phyloP scores from a whole-genome alignment of 2,329 filamentous ascomycete species.

The Helicocarpus griseus region DNA sequence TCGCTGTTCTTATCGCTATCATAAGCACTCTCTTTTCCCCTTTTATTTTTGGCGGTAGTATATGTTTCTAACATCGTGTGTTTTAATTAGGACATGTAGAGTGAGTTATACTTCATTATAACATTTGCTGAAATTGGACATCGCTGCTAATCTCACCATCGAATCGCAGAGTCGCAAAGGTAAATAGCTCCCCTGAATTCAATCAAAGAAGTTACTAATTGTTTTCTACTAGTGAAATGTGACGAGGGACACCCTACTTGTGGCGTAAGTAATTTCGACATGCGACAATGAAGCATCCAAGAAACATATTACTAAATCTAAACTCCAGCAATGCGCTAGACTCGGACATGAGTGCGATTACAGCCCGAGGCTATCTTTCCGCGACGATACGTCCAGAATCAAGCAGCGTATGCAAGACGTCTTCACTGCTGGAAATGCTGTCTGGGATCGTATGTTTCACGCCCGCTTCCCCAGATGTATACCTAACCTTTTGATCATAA shows the following conservation, averaged over 20 bases:
- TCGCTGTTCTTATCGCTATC: background rate
- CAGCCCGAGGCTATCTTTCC: constrained; percentile 45
- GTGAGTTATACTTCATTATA: constrained; percentile 21
- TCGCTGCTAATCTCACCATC: background rate
- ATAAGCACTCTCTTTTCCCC: background rate
- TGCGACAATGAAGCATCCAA: background rate
- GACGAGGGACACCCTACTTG: constrained; percentile 47
- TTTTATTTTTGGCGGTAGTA: background rate
- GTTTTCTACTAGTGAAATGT: constrained; percentile 41
- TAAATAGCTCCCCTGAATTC: constrained; percentile 12
- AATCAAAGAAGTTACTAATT: background rate
- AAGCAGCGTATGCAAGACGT: constrained; percentile 45
- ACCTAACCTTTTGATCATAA: background rate
- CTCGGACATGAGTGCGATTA: constrained; percentile 50
- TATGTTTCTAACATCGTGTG: constrained; percentile 10
- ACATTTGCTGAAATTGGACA: background rate
- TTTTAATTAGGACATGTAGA: constrained; percentile 31
- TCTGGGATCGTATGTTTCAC: constrained; percentile 46
- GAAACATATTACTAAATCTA: background rate
- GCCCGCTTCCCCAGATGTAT: background rate
- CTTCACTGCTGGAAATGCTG: constrained; percentile 40
- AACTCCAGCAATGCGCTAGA: constrained; percentile 43
- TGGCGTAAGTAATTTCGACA: constrained; percentile 33
- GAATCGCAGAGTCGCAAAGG: constrained; percentile 30
- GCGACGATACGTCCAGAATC: constrained; percentile 43